A percentile compares a stretch with the other conserved stretches of the same genome.
Conservation (phyloP, 257 asterid species). For the Osmanthus fragrans region DNA sequence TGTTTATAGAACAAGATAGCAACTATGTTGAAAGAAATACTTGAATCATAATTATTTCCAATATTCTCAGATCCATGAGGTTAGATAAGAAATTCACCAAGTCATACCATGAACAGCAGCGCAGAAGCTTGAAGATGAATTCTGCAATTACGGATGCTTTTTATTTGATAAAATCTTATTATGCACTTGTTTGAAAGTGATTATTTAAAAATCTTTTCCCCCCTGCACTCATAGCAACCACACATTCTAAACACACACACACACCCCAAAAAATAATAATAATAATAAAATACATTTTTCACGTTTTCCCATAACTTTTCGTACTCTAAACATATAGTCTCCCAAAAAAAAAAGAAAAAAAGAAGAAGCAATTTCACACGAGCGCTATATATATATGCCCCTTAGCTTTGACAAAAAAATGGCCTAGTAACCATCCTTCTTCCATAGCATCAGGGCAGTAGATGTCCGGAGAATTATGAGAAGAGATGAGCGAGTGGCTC, state of each 20-base stretch:
- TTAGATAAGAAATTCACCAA: background rate
- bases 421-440: background rate
- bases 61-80: background rate
- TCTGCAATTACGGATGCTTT: background rate
- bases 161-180: background rate
- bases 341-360: too few relatives aligned
- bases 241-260: too few relatives aligned
- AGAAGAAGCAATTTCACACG: too few relatives aligned
- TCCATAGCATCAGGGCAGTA: slow-evolving; percentile 8
- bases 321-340: too few relatives aligned
- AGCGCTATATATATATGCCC: background rate
- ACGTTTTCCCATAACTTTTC: too few relatives aligned
- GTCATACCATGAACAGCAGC: background rate
- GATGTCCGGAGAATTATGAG: slow-evolving; percentile 41
- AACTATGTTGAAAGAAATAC: background rate
- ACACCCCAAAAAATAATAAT: too few relatives aligned
- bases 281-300: too few relatives aligned
- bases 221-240: too few relatives aligned
- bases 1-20: background rate
- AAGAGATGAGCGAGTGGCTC: slow-evolving; percentile 30
- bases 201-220: too few relatives aligned
- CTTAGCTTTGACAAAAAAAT: background rate
- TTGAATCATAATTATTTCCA: background rate
- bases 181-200: too few relatives aligned
- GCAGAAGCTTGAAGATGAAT: background rate